These are phyloP conservation scores for Leucoagaricus sp. DNA, from an alignment of 1,284 basidiomycete species.

Conservation along the genomic window DNA sequence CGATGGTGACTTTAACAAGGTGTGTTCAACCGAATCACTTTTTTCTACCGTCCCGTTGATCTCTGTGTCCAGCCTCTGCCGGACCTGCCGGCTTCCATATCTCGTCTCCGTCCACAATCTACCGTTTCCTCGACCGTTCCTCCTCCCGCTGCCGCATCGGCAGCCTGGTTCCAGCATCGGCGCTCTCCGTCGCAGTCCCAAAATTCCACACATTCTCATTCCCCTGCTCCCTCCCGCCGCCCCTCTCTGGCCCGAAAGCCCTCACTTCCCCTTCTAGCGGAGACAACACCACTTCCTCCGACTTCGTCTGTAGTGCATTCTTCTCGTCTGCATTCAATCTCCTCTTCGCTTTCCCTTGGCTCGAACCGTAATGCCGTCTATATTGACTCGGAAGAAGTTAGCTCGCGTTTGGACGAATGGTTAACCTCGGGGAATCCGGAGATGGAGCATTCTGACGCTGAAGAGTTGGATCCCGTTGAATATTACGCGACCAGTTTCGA, in stretches of 20 bases:
- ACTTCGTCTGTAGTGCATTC: slow-evolving; percentile 6
- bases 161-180: neutral
- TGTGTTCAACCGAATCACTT: neutral
- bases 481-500: slow-evolving; percentile 3
- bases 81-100: neutral
- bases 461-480: slow-evolving; percentile 10
- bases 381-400: slow-evolving; percentile 31
- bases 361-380: slow-evolving; percentile 34
- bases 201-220: neutral
- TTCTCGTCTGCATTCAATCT: slow-evolving; percentile 20
- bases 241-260: slow-evolving; percentile 15
- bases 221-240: slow-evolving; percentile 12
- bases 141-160: neutral
- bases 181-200: slow-evolving; percentile 6
- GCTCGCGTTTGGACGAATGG: slow-evolving; percentile 24
- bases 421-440: slow-evolving; percentile 16
- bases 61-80: slow-evolving; percentile 4
- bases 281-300: slow-evolving; percentile 3
- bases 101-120: slow-evolving; percentile 5
- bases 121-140: neutral
- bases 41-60: neutral
- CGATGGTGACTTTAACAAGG: neutral
- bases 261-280: slow-evolving; percentile 15
- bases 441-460: slow-evolving; percentile 12
- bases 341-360: slow-evolving; percentile 18